These are phyloP conservation scores for Periconia macrospinosa DNA, from an alignment of 2,329 filamentous ascomycete species.

Conservation along the genomic window DNA sequence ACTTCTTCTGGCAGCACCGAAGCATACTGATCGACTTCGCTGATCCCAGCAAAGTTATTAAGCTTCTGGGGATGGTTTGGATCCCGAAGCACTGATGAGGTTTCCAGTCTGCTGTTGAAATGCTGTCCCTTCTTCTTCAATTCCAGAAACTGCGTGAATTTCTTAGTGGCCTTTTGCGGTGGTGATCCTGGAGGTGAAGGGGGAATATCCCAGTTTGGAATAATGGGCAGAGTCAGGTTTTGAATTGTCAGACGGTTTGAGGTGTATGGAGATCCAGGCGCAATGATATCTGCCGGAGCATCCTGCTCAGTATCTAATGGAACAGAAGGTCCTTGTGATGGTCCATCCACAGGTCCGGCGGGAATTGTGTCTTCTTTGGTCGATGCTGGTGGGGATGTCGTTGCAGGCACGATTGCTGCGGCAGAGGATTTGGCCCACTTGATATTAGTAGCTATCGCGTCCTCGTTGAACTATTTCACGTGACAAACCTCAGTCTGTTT, in stretches of 20 bases:
- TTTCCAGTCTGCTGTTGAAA: conserved; percentile 74
- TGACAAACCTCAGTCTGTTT: conserved; percentile 44
- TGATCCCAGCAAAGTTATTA: conserved; percentile 66
- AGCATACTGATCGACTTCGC: conserved; percentile 63
- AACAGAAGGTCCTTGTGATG: conserved; percentile 30
- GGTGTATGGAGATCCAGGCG: conserved; percentile 66
- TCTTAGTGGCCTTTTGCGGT: conserved; percentile 57
- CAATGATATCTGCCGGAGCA: conserved; percentile 16
- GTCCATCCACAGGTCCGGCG: conserved; percentile 23
- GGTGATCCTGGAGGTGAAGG: conserved; percentile 66
- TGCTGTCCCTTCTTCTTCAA: conserved; percentile 77
- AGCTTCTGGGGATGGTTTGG: conserved; percentile 73
- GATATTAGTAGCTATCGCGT: conserved; percentile 54
- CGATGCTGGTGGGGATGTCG: conserved; percentile 11
- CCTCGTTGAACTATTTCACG: conserved; percentile 23
- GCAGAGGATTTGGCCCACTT: conserved; percentile 26
- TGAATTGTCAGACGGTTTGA: conserved; percentile 65
- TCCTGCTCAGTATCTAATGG: conserved; percentile 21
- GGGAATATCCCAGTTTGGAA: conserved; percentile 74
- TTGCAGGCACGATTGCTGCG: conserved; percentile 14
- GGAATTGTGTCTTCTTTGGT: conserved; percentile 8
- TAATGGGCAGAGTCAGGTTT: conserved; percentile 71
- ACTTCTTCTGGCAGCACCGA: conserved; percentile 55
- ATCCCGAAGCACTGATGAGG: conserved; percentile 69
- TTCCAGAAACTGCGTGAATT: conserved; percentile 72